Conservation (phyloP, 805 yeast species). For the Cyberlindnera maclurae region DNA sequence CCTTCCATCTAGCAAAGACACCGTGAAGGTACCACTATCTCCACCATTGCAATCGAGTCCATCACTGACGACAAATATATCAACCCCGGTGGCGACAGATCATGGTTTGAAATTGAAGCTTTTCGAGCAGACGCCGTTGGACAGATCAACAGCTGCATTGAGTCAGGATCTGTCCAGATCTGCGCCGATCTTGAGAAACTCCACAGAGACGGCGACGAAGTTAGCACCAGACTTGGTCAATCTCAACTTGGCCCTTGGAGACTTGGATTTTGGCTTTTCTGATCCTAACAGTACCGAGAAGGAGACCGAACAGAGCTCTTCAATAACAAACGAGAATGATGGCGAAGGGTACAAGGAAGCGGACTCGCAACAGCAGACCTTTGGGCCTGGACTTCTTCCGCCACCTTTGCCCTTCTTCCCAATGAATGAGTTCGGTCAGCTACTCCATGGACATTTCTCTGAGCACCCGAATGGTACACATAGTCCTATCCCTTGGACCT, state of each 20-base stretch:
- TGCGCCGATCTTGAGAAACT: slow-evolving; percentile 20
- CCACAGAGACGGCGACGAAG: slow-evolving; percentile 6
- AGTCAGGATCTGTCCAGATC: slow-evolving; percentile 17
- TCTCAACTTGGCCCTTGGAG: slow-evolving; percentile 22
- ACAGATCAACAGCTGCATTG: slow-evolving; percentile 17
- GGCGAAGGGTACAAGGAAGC: background rate
- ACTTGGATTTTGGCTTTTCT: slow-evolving; percentile 21
- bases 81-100: slow-evolving; percentile 6
- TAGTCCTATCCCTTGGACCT: slow-evolving; percentile 16
- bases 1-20: background rate
- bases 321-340: slow-evolving; percentile 6
- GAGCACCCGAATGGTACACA: slow-evolving; percentile 14
- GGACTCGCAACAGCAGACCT: slow-evolving; percentile 5
- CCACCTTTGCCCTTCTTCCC: slow-evolving; percentile 24
- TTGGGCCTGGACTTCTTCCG: slow-evolving; percentile 14
- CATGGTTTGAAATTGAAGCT: slow-evolving; percentile 17
- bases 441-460: slow-evolving; percentile 17
- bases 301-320: slow-evolving; percentile 4
- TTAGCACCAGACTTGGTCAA: slow-evolving; percentile 19
- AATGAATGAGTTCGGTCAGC: slow-evolving; percentile 24
- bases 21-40: slow-evolving; percentile 11
- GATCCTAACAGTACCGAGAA: slow-evolving; percentile 2
- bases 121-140: slow-evolving; percentile 17
- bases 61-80: slow-evolving; percentile 14
- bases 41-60: slow-evolving; percentile 13